Percentiles rank a stretch among this genome's conserved stretches.
Evolutionary conservation across 1,139 yeast genomes (phyloP).

Genomic region (Entelexis sorbosivorans): DNA sequence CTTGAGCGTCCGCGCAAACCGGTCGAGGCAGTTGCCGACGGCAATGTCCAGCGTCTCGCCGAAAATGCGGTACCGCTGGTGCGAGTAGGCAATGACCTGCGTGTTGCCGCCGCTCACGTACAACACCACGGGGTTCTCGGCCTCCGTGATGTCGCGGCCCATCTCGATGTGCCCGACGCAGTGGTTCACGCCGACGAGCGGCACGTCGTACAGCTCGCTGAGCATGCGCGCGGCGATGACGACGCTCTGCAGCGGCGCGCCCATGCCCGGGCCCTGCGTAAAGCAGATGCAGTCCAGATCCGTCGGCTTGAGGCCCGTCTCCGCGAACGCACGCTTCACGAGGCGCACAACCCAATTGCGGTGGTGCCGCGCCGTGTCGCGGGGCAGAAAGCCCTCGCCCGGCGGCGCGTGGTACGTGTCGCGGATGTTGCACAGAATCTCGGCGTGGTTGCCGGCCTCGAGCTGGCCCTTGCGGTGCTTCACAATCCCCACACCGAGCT

Average conservation of each 20-base stretch:
- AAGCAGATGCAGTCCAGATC: constrained; percentile 87
- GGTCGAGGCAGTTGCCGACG: constrained; percentile 88
- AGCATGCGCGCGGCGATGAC: constrained; percentile 86
- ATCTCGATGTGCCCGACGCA: constrained; percentile 97
- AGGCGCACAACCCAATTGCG: constrained; percentile 88
- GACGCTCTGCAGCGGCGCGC: constrained; percentile 91
- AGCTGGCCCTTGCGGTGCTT: constrained; percentile 53
- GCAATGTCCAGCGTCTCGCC: constrained; percentile 97
- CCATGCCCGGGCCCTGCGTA: constrained; percentile 99
- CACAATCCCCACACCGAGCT: constrained; percentile 85
- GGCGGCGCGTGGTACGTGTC: constrained; percentile 95
- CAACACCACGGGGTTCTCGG: constrained; percentile 85
- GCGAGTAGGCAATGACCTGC: constrained; percentile 92
- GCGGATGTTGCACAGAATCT: constrained; percentile 73
- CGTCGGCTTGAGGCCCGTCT: constrained; percentile 41
- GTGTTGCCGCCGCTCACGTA: constrained; percentile 98
- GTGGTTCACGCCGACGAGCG: constrained; percentile 89
- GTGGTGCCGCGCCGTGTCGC: constrained; percentile 95
- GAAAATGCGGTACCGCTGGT: constrained; percentile 82
- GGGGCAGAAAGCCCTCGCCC: constrained; percentile 92
- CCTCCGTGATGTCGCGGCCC: constrained; percentile 97
- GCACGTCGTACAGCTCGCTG: constrained; percentile 68
- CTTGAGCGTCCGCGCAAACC: constrained; percentile 83
- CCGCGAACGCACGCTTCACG: constrained; percentile 53
- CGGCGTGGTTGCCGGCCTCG: constrained; percentile 45